Evolutionary conservation across 305 asterid species (phyloP).

Genomic region (Fraxinus platypoda): DNA sequence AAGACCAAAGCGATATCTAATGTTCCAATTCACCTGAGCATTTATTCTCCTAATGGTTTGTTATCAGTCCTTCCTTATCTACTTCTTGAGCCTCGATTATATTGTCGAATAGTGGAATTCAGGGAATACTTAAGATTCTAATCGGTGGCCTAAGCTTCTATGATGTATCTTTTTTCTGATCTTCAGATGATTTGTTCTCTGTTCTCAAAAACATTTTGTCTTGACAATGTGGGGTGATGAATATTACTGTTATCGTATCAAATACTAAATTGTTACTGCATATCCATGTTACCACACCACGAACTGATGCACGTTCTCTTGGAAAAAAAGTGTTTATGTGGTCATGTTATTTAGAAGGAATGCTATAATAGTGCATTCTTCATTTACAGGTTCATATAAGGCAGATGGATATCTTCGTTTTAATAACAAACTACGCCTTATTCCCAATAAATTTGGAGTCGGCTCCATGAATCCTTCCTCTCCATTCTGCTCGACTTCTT

Average conservation of each 20-base stretch:
- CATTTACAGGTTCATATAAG: neutral
- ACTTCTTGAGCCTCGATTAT: slow-evolving; percentile 7
- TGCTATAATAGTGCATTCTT: slow-evolving; percentile 11
- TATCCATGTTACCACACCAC: neutral
- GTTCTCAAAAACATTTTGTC: slow-evolving; percentile 5
- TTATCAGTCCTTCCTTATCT: slow-evolving; percentile 23
- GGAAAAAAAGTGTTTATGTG: slow-evolving; percentile 8
- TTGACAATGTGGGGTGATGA: slow-evolving; percentile 8
- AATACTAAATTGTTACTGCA: neutral
- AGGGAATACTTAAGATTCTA: slow-evolving; percentile 15
- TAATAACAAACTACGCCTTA: neutral
- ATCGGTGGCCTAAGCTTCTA: neutral
- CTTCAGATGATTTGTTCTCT: neutral
- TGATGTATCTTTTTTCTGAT: neutral
- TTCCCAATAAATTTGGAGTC: neutral
- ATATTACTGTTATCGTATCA: slow-evolving; percentile 11
- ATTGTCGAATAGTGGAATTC: slow-evolving; percentile 1
- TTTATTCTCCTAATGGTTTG: slow-evolving; percentile 93
- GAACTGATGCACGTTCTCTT: slow-evolving; percentile 8
- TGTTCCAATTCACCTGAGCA: slow-evolving; percentile 91
- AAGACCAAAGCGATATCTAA: slow-evolving; percentile 80
- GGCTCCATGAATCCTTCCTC: neutral
- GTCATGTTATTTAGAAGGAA: neutral
- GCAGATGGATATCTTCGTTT: neutral
- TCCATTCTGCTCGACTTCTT: neutral